Base-by-base conservation (phyloP, 2,329 filamentous ascomycete genomes). In the Monilinia vaccinii-corymbosi region DNA sequence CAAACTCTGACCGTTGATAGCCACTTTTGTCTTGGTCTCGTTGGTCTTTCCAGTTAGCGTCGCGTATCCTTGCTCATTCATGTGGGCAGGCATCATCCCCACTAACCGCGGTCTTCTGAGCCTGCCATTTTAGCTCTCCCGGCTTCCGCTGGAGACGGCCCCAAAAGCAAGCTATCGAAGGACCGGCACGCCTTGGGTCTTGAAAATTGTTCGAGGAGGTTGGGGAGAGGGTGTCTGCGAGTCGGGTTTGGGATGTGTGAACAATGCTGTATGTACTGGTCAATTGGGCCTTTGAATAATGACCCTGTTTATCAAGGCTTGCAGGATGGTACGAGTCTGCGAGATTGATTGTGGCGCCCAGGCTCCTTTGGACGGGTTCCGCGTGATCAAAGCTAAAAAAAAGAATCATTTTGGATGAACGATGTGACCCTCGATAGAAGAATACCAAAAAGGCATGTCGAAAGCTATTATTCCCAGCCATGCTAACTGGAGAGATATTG, bases 51-150 rank as follows among this genome's bases (percentile, higher is more conserved):
- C 18, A n/a, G 14, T 53, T n/a, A 38, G 28, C 38, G 28, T 32
- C 2, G 1, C 8, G 16, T 32, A 50, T 32, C 49, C 53, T 45
- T 56, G 52, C 34, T 44, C 38, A 48, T 61, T 60, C 57, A 53
- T 64, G 36, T 52, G 42, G 57, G 21, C 51, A 61, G 60, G 64
- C 65, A 65, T 60, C 61, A 53, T 53, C 63, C 48, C 62, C 62
- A 64, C 42, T 65, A 55, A 57, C 23, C 51, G 49, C 49, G 53
- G 36, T 44, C 46, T 55, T 51, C 45, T 53, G 56, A 50, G 48
- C 42, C 56, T 61, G 28, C 36, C 36, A 34, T 25, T 46, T 47
- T 62, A 63, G 62, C 62, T 55, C 46, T 60, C 58, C 63, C 56
- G 61, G 28, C 63, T 63, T 60, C 61, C 61, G 60, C 61, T 46